A percentile compares a stretch with the other conserved stretches of the same genome.
phyloP scores from a whole-genome alignment of 2,329 filamentous ascomycete species.

The Magnaporthiopsis rhizophila region DNA sequence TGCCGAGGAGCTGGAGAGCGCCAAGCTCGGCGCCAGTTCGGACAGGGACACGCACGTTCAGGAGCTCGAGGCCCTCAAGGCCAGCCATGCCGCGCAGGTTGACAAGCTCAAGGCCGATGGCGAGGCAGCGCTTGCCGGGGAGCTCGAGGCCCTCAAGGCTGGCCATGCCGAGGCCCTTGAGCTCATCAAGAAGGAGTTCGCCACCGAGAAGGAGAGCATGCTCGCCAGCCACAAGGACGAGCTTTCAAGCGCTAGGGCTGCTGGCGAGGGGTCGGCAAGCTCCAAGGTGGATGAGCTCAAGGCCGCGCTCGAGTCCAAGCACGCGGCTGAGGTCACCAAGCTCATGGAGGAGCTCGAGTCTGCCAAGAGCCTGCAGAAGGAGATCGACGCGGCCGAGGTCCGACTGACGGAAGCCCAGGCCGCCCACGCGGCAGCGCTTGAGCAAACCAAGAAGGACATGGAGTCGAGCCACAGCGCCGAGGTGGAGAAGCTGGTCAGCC shows the following conservation, averaged over 20 bases:
- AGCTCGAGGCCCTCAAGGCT: constrained; percentile 30
- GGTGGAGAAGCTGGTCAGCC: constrained; percentile 35
- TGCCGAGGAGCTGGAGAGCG: constrained; percentile 49
- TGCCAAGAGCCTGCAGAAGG: constrained; percentile 22
- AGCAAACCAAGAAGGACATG: constrained; percentile 30
- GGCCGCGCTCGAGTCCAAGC: constrained; percentile 24
- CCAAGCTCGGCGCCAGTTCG: constrained; percentile 42
- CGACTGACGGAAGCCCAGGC: constrained; percentile 27
- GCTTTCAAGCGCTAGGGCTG: constrained; percentile 18
- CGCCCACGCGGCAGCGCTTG: constrained; percentile 26
- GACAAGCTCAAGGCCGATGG: constrained; percentile 18
- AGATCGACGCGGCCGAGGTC: constrained; percentile 20
- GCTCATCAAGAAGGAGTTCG: constrained; percentile 32
- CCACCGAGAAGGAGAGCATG: constrained; percentile 28
- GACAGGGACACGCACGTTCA: constrained; percentile 39
- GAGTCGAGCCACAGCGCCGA: constrained; percentile 34
- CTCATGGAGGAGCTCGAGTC: constrained; percentile 26
- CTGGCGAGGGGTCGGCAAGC: constrained; percentile 17
- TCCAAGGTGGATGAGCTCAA: constrained; percentile 27
- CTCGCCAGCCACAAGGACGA: constrained; percentile 24
- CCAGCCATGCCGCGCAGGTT: constrained; percentile 41
- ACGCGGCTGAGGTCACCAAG: constrained; percentile 27
- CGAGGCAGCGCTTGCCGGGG: constrained; percentile 24
- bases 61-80: constrained; percentile 47
- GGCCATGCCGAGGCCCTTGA: constrained; percentile 36